Conservation (phyloP, 2,329 filamentous ascomycete species). For the Trichoderma sp. region DNA sequence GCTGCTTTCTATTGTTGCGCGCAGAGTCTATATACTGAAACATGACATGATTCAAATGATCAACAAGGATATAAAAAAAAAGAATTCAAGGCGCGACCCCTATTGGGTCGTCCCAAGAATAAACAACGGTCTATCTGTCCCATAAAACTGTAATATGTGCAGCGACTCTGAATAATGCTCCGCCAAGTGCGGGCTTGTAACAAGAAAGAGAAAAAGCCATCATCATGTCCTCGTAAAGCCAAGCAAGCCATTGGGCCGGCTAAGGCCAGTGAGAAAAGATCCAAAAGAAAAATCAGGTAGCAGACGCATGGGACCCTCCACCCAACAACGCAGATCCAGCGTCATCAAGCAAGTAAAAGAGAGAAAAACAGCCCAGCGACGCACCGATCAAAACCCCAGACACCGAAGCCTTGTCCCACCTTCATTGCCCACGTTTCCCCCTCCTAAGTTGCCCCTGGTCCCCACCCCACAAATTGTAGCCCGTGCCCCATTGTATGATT, state of each 20-base stretch:
- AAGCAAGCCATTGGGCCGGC: not conserved
- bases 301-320: conserved; percentile 5
- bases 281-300: conserved; percentile 15
- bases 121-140: conserved; percentile 19
- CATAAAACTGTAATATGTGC: conserved; percentile 15
- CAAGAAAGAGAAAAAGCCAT: not conserved
- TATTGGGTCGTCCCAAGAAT: not conserved
- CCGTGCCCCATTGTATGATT: conserved; percentile 20
- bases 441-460: conserved; percentile 14
- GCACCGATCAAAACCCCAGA: conserved; percentile 18
- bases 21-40: not conserved
- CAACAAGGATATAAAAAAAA: not conserved
- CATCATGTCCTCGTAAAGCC: conserved; percentile 20
- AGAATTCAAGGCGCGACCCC: not conserved
- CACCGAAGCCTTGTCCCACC: conserved; percentile 20
- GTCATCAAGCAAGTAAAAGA: not conserved
- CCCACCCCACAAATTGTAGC: conserved; percentile 18
- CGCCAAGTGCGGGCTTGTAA: not conserved
- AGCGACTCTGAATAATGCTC: conserved; percentile 4
- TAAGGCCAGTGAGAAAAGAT: conserved; percentile 1
- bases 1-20: not conserved
- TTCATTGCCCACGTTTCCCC: conserved; percentile 12
- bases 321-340: conserved; percentile 16
- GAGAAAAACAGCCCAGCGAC: conserved; percentile 10
- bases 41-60: not conserved